Evolutionary conservation across 768 basidiomycete genomes (phyloP).

Genomic region (Cystoderma amianthinum): DNA sequence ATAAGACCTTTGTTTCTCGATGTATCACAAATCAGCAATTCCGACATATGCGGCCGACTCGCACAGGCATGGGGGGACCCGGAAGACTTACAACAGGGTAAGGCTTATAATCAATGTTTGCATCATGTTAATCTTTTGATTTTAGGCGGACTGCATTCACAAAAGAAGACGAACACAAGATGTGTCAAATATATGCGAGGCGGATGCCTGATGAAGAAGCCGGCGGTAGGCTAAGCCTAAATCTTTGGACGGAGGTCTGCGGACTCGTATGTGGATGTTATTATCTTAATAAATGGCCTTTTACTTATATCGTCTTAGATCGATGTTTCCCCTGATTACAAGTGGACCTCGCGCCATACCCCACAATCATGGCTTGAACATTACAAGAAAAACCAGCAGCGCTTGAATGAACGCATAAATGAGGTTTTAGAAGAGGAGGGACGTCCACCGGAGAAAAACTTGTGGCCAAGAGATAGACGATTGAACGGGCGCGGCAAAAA

Average conservation of each 20-base stretch:
- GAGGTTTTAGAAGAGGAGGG: conserved; percentile 14
- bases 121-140: neutral
- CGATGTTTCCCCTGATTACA: conserved; percentile 3
- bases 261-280: conserved; percentile 20
- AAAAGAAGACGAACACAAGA: conserved; percentile 25
- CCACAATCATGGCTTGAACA: conserved; percentile 40
- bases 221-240: conserved; percentile 33
- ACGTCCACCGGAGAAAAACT: conserved; percentile 16
- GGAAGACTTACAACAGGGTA: conserved; percentile 5
- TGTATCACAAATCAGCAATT: conserved; percentile 14
- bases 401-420: conserved; percentile 28
- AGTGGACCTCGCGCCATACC: conserved; percentile 37
- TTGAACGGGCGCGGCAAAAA: neutral
- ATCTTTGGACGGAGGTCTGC: conserved; percentile 18
- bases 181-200: conserved; percentile 29
- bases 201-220: conserved; percentile 21
- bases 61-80: conserved; percentile 24
- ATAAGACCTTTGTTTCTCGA: conserved; percentile 15
- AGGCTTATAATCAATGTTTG: neutral
- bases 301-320: conserved; percentile 3
- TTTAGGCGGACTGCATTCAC: conserved; percentile 22
- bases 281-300: neutral
- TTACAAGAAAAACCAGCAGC: conserved; percentile 29
- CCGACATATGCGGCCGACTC: conserved; percentile 8
- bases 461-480: conserved; percentile 16